Evolutionary conservation across 2,329 filamentous ascomycete genomes (phyloP), one percentile per base, ranked within the genome.

Genomic region (Dactylella cylindrospora): DNA sequence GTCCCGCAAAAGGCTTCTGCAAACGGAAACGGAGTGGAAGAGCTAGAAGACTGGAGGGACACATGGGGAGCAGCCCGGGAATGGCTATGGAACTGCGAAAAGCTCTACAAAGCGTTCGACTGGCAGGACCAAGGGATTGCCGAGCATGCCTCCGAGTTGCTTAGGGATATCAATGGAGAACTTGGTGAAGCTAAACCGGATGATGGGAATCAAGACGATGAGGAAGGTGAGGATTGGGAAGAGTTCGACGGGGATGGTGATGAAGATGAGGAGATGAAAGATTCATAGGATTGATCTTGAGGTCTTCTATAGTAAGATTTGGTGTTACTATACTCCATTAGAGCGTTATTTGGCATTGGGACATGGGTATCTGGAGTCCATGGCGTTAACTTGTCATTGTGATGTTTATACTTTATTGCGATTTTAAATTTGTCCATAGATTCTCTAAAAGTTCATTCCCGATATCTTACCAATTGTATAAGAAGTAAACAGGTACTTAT

Each of bases 111-210:
- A 31, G 71, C 80, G 68, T 80, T 93, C 68, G 84, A 91, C 46
- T 97, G 96, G 71, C 90, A 94, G 71, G 88, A 94, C 67, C 85
- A 89, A 62, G 78, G 85, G 66, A 76, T 94, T 20, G 83, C 83
- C 45, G 83, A 86, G 60, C 88, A 94, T 71, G 84, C 86, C 0
- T 76, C 79, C 59, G 87, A 93, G 75, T 76, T 94, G 36, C 74
- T 89, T 35, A 75, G 76, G 32, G 77, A 76, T 50, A 80, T 90
- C 57, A 81, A 80, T 66, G 77, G 79, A 57, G 83, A 83, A 68
- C 75, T 90, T 2, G 84, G 84, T 2, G 80, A 81, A 67, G 77
- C 79, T 9, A 74, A 76, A 13, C 77, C 78, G 23, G 77, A 78
- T 13, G 79, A 80, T 15, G 79, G 77, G 28, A 80, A 82, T 23